Evolutionary conservation across 108 stramenopile genomes (phyloP).

Genomic region (Fistulifera solaris): DNA sequence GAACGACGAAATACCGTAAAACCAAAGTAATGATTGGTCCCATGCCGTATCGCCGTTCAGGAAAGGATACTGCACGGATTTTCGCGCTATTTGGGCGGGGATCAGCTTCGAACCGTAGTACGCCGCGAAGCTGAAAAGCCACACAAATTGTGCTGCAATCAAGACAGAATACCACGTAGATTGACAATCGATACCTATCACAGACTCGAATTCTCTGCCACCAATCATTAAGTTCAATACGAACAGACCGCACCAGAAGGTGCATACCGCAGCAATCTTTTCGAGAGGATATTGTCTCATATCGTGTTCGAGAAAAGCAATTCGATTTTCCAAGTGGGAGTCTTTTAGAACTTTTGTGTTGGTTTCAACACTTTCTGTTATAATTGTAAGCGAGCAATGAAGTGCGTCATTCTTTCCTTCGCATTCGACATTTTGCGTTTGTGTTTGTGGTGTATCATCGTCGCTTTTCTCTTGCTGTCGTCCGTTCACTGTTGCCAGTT

Average conservation of each 20-base stretch:
- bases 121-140: slow-evolving; percentile 48
- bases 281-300: slow-evolving; percentile 46
- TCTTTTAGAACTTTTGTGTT: neutral
- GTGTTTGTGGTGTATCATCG: too few species aligned
- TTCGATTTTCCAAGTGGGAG: slow-evolving; percentile 11
- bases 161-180: slow-evolving; percentile 43
- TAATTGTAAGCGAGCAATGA: too few species aligned
- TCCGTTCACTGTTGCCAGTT: neutral
- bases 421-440: too few species aligned
- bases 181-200: slow-evolving; percentile 55
- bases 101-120: slow-evolving; percentile 35
- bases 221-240: slow-evolving; percentile 51
- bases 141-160: slow-evolving; percentile 44
- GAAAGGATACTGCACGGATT: slow-evolving; percentile 42
- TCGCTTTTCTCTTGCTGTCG: neutral
- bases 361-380: too few species aligned
- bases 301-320: slow-evolving; percentile 34
- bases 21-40: slow-evolving; percentile 32
- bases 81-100: slow-evolving; percentile 25
- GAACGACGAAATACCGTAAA: slow-evolving; percentile 49
- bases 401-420: too few species aligned
- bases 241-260: slow-evolving; percentile 48
- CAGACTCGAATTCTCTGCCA: slow-evolving; percentile 57
- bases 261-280: slow-evolving; percentile 33
- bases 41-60: slow-evolving; percentile 38